Evolutionary conservation across 208 protist genomes (phyloP).

Genomic region (Lotmaria passim): DNA sequence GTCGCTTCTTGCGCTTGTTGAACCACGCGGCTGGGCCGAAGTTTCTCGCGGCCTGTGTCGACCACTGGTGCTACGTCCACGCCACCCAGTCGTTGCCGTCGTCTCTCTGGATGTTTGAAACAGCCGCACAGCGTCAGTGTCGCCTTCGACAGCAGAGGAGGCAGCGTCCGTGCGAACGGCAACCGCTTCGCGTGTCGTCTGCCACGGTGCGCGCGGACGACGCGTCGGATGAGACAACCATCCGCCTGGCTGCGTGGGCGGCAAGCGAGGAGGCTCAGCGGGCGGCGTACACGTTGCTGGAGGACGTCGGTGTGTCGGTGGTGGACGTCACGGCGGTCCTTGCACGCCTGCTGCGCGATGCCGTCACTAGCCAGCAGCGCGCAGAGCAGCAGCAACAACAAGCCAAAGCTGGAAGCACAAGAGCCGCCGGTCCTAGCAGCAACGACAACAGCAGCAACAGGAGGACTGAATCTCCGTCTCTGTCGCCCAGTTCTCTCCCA

Average conservation of each 20-base stretch:
- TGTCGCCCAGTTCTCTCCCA: background rate
- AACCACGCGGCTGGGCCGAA: conserved; percentile 9
- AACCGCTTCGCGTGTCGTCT: background rate
- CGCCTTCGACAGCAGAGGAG: conserved; percentile 4
- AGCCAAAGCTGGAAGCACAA: background rate
- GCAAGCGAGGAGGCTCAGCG: conserved; percentile 21
- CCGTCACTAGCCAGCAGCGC: background rate
- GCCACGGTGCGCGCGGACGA: background rate
- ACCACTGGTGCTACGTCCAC: conserved; percentile 21
- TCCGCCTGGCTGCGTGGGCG: background rate
- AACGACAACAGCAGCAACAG: background rate
- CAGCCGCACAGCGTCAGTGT: conserved; percentile 13
- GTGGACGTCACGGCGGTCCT: conserved; percentile 13
- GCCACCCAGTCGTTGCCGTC: background rate
- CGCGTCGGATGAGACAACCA: background rate
- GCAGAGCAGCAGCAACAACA: conserved; percentile 1
- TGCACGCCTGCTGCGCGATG: conserved; percentile 7
- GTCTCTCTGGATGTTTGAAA: conserved; percentile 30
- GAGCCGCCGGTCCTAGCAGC: too few relatives aligned
- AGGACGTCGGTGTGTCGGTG: conserved; percentile 7
- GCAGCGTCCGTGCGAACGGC: background rate
- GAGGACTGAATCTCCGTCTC: background rate
- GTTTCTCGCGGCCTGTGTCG: conserved; percentile 14
- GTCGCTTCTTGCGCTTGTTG: conserved; percentile 13
- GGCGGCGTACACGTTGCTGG: conserved; percentile 16